Evolutionary conservation across 2,329 filamentous ascomycete genomes (phyloP), one percentile per base, ranked within the genome.

Genomic region (Tolypocladium paradoxum): DNA sequence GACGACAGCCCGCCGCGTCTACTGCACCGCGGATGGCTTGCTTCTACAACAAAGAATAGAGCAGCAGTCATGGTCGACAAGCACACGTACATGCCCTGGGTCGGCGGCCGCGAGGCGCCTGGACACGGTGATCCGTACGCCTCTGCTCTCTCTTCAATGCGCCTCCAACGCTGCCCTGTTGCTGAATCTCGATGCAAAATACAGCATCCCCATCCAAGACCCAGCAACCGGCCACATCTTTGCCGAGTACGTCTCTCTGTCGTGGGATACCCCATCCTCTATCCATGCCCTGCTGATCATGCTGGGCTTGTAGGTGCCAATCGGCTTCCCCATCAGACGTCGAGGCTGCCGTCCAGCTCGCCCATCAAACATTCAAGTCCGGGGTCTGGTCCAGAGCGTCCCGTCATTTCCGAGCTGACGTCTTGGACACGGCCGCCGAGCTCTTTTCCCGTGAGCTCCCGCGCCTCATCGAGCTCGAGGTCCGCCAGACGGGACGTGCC

Each of bases 401-500:
- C 3, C 74, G 79, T 18, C 77, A 84, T 49, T 61, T 70, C 11
- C 80, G 84, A 24, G 85, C 83, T 54, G 75, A 80, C 22, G 79
- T 85, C 8, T 73, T 88, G 14, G 82, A 85, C 51, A 77, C 71
- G 51, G 77, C 79, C 9, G 83, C 83, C 0, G 63, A 66, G 1
- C 70, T 84, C 0, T 72, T 88, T 3, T 71, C 73, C 2, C 63
- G 65, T 0, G 70, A 75, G 8, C 70, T 88, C 1, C 73, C 78
- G 0, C 65, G 70, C 0, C 74, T 88, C 38, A 83, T 88, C 49
- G 65, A 70, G 9, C 73, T 87, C 4, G 85, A 89, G 65, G 82
- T 85, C 8, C 70, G 66, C 35, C 85, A 88, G 65, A 89, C 85
- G 0, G 85, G 85, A 3, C 80, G 85, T 0, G 80, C 81, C 0